phyloP scores from a whole-genome alignment of 169 alveolate genomes.

The Neospora caninum region DNA sequence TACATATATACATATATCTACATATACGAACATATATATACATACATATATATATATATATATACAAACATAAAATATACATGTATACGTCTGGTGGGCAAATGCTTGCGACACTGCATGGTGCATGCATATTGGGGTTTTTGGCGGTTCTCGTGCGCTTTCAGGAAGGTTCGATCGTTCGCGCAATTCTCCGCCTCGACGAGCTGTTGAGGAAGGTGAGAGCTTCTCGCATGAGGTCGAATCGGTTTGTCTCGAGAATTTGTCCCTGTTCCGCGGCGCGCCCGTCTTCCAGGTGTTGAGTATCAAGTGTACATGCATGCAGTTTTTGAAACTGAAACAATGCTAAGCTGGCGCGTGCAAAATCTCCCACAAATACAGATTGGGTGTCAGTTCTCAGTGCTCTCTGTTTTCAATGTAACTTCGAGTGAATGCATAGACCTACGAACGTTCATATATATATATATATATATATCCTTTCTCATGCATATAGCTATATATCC shows the following conservation, averaged over 20 bases:
- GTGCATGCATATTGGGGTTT: background rate
- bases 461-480: background rate
- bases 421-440: too few species aligned
- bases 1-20: background rate
- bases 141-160: background rate
- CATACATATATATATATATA: background rate
- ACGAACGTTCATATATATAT: background rate
- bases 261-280: too few species aligned
- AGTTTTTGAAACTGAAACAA: too few species aligned
- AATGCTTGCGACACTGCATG: background rate
- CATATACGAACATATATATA: background rate
- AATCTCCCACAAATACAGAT: too few species aligned
- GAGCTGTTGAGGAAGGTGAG: slow-evolving; percentile 81
- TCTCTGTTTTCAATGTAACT: too few species aligned
- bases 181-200: slow-evolving; percentile 90
- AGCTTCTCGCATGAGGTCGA: background rate
- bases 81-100: background rate
- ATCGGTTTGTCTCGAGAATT: too few species aligned
- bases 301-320: too few species aligned
- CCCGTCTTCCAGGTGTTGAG: too few species aligned
- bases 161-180: slow-evolving; percentile 95
- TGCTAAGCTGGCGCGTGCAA: too few species aligned
- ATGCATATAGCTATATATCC: background rate
- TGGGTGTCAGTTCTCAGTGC: too few species aligned
- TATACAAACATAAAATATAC: background rate